phyloP scores from a whole-genome alignment of 2,329 filamentous ascomycete species.

The Helotiales sp. region DNA sequence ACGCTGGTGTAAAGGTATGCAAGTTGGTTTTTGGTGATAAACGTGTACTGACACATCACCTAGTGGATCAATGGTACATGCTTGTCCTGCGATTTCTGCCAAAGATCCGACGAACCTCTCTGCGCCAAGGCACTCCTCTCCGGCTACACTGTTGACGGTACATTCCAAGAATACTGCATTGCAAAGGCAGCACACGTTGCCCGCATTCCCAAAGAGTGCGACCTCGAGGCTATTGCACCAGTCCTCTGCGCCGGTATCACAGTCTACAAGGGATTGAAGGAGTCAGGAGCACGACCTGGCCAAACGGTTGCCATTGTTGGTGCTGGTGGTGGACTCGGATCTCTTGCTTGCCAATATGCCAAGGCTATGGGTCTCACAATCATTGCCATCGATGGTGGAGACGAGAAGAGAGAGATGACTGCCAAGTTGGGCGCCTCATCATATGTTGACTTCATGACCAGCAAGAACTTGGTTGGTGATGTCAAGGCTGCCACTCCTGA shows the following conservation, averaged over 20 bases:
- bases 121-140: constrained; percentile 75
- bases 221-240: constrained; percentile 75
- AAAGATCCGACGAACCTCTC: constrained; percentile 77
- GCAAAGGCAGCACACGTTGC: constrained; percentile 85
- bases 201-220: constrained; percentile 73
- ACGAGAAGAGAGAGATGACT: constrained; percentile 75
- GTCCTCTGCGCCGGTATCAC: constrained; percentile 85
- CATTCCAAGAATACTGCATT: constrained; percentile 90
- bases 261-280: constrained; percentile 90
- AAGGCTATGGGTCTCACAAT: constrained; percentile 83
- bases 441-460: constrained; percentile 79
- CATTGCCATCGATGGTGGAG: constrained; percentile 81
- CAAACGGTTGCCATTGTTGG: constrained; percentile 83
- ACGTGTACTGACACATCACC: constrained; percentile 14
- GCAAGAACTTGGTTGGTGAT: constrained; percentile 77
- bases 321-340: constrained; percentile 80
- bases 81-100: constrained; percentile 80
- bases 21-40: background rate
- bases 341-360: constrained; percentile 81
- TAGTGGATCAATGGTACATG: constrained; percentile 88
- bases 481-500: constrained; percentile 80
- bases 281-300: constrained; percentile 72
- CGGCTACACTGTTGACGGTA: constrained; percentile 89
- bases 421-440: constrained; percentile 66
- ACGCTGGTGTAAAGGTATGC: constrained; percentile 73